Percentiles rank a stretch among this genome's conserved stretches.
Evolutionary conservation across 2,329 filamentous ascomycete species (phyloP).

Genomic region (Trichoderma sp.): DNA sequence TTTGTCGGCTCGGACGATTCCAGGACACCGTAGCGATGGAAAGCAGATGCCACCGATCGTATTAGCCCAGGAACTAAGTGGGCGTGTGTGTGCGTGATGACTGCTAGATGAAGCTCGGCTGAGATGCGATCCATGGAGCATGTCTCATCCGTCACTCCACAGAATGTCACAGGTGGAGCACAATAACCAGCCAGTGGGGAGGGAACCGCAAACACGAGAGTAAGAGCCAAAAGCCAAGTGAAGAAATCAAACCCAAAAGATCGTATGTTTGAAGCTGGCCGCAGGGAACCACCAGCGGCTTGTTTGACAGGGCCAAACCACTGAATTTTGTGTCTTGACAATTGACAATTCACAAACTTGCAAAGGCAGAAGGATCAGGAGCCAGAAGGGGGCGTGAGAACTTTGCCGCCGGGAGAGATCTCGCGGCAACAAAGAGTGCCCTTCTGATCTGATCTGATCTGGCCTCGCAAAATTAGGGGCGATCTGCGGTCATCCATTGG

Average conservation of each 20-base stretch:
- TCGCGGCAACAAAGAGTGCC: conserved; percentile 6
- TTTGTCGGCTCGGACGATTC: background rate
- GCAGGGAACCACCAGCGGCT: background rate
- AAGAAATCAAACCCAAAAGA: background rate
- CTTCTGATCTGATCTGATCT: conserved; percentile 23
- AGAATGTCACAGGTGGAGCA: background rate
- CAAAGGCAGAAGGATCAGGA: background rate
- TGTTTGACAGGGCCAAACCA: background rate
- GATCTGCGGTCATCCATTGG: conserved; percentile 16
- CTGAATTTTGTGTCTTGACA: background rate
- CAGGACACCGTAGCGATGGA: background rate
- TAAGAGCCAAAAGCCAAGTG: background rate
- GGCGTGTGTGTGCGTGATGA: background rate
- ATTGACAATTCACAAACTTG: background rate
- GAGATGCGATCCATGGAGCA: conserved; percentile 1
- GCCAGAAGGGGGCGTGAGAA: background rate
- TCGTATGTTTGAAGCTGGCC: background rate
- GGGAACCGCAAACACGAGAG: background rate
- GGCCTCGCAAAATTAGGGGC: conserved; percentile 16
- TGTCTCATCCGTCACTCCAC: background rate
- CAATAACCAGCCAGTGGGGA: background rate
- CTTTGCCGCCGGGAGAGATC: conserved; percentile 20
- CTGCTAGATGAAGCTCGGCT: conserved; percentile 1
- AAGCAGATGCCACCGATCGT: background rate
- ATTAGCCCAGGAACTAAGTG: background rate